Conservation (phyloP, 2,329 filamentous ascomycete genomes). For the Daldinia sp. region DNA sequence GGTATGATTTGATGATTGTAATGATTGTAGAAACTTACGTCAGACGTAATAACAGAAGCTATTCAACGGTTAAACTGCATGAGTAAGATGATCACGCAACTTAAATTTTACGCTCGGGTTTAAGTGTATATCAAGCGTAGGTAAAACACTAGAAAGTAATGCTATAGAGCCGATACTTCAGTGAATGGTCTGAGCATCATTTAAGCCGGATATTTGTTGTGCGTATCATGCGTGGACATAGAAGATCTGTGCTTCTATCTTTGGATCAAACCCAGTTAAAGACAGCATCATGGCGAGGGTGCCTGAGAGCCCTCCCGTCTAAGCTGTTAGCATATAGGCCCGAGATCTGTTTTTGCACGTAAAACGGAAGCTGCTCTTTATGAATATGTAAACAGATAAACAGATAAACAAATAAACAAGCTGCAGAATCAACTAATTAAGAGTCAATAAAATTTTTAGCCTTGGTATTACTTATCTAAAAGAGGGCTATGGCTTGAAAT, state of each 20-base stretch:
- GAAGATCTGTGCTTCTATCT: neutral
- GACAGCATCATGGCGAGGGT: neutral
- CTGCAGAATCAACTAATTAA: neutral
- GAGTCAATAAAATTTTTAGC: no score
- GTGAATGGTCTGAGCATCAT: neutral
- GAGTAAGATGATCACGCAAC: neutral
- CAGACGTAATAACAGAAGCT: neutral
- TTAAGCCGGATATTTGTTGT: neutral
- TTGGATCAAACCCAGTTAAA: neutral
- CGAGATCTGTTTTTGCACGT: neutral
- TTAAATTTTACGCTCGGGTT: neutral
- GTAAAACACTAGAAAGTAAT: neutral
- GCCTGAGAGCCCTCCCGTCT: neutral
- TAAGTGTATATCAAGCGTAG: neutral
- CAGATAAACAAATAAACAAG: neutral
- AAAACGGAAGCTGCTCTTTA: neutral
- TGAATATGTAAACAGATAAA: neutral
- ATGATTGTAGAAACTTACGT: neutral
- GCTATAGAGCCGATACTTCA: neutral
- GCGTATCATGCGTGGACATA: neutral
- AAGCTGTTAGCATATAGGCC: neutral
- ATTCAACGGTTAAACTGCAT: neutral
- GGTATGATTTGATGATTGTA: neutral
- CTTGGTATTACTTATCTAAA: no score
- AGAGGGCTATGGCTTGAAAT: neutral